Base-by-base conservation (phyloP, 495 filamentous ascomycete genomes). In the Cenococcum geophilum region DNA sequence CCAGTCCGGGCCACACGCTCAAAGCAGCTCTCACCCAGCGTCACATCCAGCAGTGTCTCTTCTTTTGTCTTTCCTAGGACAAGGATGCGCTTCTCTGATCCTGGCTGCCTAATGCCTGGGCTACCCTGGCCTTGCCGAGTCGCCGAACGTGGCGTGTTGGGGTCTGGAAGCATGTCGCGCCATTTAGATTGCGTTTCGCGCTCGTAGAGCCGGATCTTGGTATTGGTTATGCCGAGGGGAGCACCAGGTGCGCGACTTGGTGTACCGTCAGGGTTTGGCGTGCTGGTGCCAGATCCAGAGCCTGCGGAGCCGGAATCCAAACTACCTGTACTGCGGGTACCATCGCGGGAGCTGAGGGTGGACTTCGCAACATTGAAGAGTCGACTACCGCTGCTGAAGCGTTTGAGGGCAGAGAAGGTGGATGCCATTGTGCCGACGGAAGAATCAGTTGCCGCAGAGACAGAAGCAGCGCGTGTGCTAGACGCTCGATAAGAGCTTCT, bases 11-110 rank as follows among this genome's bases (percentile, higher is more conserved):
- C 92, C 32, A 96, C 78, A 8, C 89, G 79, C 68, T 91, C 88
- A 70, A 98, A 98, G 57, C 86, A 89, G 63, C 81, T 86, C 72
- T 89, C 88, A 4, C 86, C 86, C 2, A 98, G 77, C 61, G 90
- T 89, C 1, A 86, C 89, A 72, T 98, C 93, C 0, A 97, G 76
- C 61, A 95, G 70, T 12, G 87, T 77, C 42, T 85, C 78, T 3
- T 80, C 81, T 58, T 83, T 82, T 11, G 85, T 86, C 73, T 87
- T 85, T 16, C 83, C 83, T 3, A 76, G 73, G 21, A 97, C 84
- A 32, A 96, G 73, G 52, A 98, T 87, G 16, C 92, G 82, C 75
- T 96, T 96, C 76, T 92, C 84, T 59, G 84, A 63, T 16, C 66
- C 70, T 32, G 75, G 64, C 62, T 63, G 27, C 66, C 72, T 34